Evolutionary conservation across 1,139 yeast species (phyloP).

Genomic region (Suhomyces terraborum): DNA sequence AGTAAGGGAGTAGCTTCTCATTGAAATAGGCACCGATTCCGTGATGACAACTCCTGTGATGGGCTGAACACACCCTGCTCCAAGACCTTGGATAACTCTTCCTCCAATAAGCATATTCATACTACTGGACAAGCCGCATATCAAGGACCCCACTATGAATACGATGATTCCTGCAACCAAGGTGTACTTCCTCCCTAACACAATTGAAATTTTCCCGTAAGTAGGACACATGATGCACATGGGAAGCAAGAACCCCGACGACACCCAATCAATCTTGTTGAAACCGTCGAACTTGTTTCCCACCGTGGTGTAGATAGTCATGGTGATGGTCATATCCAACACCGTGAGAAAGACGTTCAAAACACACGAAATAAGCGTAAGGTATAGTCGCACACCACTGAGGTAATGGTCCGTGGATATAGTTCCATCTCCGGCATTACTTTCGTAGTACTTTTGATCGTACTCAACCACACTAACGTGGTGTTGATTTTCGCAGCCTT

Average conservation of each 20-base stretch:
- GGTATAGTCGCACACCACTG: conserved; percentile 18
- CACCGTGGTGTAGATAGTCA: conserved; percentile 25
- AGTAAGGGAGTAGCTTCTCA: conserved; percentile 22
- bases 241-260: conserved; percentile 25
- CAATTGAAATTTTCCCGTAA: conserved; percentile 26
- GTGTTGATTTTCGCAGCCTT: neutral
- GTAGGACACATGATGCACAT: conserved; percentile 26
- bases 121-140: conserved; percentile 21
- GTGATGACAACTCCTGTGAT: conserved; percentile 23
- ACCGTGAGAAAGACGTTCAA: conserved; percentile 25
- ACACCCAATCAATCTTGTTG: conserved; percentile 26
- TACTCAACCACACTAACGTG: no score
- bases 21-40: conserved; percentile 24
- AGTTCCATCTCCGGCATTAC: conserved; percentile 30
- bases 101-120: conserved; percentile 29
- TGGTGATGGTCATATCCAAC: conserved; percentile 27
- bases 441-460: conserved; percentile 21
- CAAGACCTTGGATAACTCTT: conserved; percentile 26
- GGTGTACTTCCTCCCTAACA: conserved; percentile 25
- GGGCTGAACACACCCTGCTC: conserved; percentile 26
- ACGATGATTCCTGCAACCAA: conserved; percentile 21
- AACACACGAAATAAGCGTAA: conserved; percentile 21
- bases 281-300: conserved; percentile 23
- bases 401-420: conserved; percentile 22
- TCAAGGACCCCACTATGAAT: conserved; percentile 25